Evolutionary conservation across 768 basidiomycete genomes (phyloP).

Genomic region (Hemileccinum impolitum): DNA sequence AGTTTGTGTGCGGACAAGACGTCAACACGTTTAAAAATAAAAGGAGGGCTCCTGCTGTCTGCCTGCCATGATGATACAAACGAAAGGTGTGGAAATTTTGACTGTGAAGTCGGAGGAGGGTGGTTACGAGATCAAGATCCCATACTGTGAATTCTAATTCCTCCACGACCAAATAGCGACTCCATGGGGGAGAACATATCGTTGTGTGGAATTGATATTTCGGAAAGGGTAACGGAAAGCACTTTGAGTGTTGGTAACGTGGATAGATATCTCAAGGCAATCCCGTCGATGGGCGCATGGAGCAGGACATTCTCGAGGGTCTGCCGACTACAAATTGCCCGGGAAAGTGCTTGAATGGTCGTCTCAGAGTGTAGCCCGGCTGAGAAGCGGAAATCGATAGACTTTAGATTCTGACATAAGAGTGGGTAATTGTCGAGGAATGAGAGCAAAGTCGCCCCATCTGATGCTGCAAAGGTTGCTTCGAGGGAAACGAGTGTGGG

Average conservation of each 20-base stretch:
- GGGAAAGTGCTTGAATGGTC: slow-evolving; percentile 3
- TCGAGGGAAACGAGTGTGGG: slow-evolving; percentile 8
- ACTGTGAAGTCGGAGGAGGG: slow-evolving; percentile 5
- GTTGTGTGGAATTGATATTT: not conserved
- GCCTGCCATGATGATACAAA: not conserved
- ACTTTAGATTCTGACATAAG: slow-evolving; percentile 1
- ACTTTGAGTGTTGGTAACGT: slow-evolving; percentile 7
- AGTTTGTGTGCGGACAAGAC: not conserved
- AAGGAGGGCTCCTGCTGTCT: not conserved
- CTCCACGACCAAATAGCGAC: not conserved
- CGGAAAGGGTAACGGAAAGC: not conserved
- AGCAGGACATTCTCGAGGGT: not conserved
- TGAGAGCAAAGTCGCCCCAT: slow-evolving; percentile 2
- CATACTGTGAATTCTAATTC: not conserved
- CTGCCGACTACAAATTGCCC: not conserved
- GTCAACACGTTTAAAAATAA: slow-evolving; percentile 2
- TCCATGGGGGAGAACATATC: not conserved
- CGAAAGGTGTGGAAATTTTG: slow-evolving; percentile 8
- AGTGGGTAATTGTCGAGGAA: slow-evolving; percentile 11
- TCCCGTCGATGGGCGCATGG: not conserved
- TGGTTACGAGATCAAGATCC: slow-evolving; percentile 5
- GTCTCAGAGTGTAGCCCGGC: not conserved
- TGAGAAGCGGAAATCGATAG: slow-evolving; percentile 1
- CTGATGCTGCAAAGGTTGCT: slow-evolving; percentile 1
- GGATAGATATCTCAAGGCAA: slow-evolving; percentile 5